Evolutionary conservation across 148 eudicot species (phyloP).

Genomic region (Rhododendron kiyosumense): DNA sequence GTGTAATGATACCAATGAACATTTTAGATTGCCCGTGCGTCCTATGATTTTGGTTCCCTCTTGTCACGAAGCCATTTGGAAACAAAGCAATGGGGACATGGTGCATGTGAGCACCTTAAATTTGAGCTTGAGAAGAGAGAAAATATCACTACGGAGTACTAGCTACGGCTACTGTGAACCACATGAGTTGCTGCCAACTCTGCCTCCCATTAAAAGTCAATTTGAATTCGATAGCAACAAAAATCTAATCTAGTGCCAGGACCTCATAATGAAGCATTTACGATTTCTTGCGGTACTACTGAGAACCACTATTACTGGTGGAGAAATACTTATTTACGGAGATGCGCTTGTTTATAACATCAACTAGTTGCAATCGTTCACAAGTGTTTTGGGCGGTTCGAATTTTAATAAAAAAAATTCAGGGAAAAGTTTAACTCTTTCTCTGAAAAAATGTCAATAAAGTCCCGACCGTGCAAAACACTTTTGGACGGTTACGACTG

Average conservation of each 20-base stretch:
- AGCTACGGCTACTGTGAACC: background rate
- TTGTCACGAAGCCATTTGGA: background rate
- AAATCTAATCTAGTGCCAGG: background rate
- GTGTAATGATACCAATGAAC: background rate
- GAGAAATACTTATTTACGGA: too few species aligned
- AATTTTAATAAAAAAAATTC: too few species aligned
- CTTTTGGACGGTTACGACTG: too few species aligned
- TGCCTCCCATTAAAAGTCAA: background rate
- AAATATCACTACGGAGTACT: background rate
- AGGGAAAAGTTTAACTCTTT: too few species aligned
- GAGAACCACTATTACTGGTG: background rate
- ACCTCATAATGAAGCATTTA: background rate
- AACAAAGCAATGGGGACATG: background rate
- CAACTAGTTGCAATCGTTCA: too few species aligned
- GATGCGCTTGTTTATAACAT: too few species aligned
- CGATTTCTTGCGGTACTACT: background rate
- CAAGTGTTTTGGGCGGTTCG: too few species aligned
- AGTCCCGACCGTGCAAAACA: too few species aligned
- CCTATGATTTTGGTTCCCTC: background rate
- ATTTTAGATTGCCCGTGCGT: background rate
- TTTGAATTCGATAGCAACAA: background rate
- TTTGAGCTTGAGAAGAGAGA: background rate
- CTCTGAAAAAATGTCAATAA: too few species aligned
- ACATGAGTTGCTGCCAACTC: background rate
- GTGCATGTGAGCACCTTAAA: background rate